Percentiles rank a stretch among this genome's conserved stretches.
Conservation (phyloP, 192 early-diverging fungal species). For the Thamnidium elegans region DNA sequence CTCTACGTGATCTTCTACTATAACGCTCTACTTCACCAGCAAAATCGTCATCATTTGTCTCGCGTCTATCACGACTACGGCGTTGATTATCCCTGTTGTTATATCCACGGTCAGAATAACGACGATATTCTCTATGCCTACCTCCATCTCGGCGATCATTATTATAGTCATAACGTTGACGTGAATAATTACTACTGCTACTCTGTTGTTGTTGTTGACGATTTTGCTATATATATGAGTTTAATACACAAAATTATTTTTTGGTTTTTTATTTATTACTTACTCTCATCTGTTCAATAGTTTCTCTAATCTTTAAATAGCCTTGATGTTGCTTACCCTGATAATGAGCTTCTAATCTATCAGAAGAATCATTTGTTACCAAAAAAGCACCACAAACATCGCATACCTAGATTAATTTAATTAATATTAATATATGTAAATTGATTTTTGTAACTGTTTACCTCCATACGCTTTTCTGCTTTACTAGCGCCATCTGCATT, state of each 20-base stretch:
- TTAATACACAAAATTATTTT: not conserved
- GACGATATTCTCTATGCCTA: constrained; percentile 38
- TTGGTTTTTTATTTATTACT: constrained; percentile 3
- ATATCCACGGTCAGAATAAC: constrained; percentile 31
- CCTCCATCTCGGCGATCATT: constrained; percentile 37
- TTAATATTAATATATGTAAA: too few species aligned
- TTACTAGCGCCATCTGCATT: constrained; percentile 29
- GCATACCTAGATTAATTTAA: constrained; percentile 46
- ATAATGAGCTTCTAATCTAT: constrained; percentile 76
- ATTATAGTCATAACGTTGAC: constrained; percentile 39
- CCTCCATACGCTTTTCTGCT: constrained; percentile 71
- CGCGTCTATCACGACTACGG: constrained; percentile 41
- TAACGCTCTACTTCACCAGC: constrained; percentile 45
- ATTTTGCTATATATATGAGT: not conserved
- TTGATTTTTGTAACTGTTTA: not conserved
- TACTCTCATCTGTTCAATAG: constrained; percentile 65
- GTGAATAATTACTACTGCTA: constrained; percentile 22
- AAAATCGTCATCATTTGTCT: constrained; percentile 46
- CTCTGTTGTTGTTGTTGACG: constrained; percentile 1
- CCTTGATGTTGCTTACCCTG: constrained; percentile 85
- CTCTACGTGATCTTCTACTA: constrained; percentile 35
- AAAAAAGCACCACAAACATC: constrained; percentile 82
- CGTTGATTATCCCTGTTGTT: constrained; percentile 42
- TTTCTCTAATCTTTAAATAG: constrained; percentile 72
- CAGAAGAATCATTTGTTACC: constrained; percentile 80